Evolutionary conservation across 768 basidiomycete genomes (phyloP).

Genomic region (Trametes elegans): DNA sequence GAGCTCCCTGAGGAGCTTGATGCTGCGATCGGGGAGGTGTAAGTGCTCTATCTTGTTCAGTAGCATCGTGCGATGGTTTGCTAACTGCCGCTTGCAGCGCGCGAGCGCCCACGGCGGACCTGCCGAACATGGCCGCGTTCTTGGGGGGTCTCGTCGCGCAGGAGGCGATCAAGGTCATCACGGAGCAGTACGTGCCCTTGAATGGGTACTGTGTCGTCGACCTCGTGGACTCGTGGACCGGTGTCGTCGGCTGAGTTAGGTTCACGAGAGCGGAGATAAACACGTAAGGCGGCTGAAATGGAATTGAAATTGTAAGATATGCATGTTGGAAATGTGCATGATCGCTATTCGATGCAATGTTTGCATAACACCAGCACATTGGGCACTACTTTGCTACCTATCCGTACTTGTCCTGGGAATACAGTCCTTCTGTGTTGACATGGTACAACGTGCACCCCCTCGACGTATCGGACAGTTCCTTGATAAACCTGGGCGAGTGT

Average conservation of each 20-base stretch:
- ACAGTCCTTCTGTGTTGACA: too few relatives aligned
- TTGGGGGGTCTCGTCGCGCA: conserved; percentile 94
- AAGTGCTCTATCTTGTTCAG: conserved; percentile 31
- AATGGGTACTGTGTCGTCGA: conserved; percentile 84
- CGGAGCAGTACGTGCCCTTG: conserved; percentile 91
- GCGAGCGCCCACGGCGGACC: conserved; percentile 77
- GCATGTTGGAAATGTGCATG: too few relatives aligned
- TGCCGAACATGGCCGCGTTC: conserved; percentile 93
- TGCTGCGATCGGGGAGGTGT: conserved; percentile 78
- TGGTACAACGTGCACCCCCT: too few relatives aligned
- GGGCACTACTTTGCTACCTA: too few relatives aligned
- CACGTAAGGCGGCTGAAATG: background rate
- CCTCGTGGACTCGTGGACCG: conserved; percentile 78
- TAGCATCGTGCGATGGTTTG: background rate
- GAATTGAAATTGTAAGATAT: too few relatives aligned
- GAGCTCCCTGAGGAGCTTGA: conserved; percentile 54
- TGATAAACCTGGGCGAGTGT: too few relatives aligned
- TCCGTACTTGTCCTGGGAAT: too few relatives aligned
- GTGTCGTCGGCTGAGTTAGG: conserved; percentile 40
- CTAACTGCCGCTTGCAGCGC: conserved; percentile 44
- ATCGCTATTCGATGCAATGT: background rate
- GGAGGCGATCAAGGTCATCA: conserved; percentile 96
- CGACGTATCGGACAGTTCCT: too few relatives aligned
- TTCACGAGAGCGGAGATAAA: too few relatives aligned
- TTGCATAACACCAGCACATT: too few relatives aligned